These are phyloP conservation scores for Aspergillus ochraceus DNA, from an alignment of 2,329 filamentous ascomycete genomes.

Conservation along the genomic window DNA sequence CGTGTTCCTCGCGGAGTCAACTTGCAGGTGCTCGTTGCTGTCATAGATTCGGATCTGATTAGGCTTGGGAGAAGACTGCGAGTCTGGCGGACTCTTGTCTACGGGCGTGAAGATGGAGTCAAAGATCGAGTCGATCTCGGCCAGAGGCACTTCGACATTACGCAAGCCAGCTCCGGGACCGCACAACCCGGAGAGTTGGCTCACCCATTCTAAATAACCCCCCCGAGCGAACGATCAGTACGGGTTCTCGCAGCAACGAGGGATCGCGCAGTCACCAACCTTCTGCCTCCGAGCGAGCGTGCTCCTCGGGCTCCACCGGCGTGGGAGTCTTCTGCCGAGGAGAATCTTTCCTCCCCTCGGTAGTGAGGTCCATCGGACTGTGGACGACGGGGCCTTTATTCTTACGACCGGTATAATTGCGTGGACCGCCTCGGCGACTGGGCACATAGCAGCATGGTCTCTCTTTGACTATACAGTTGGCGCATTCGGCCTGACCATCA, in stretches of 20 bases:
- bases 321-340: neutral
- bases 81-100: neutral
- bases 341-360: neutral
- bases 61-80: neutral
- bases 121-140: constrained; percentile 52
- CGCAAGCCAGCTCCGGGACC: constrained; percentile 52
- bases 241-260: neutral
- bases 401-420: constrained; percentile 1
- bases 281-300: neutral
- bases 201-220: constrained; percentile 16
- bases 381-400: neutral
- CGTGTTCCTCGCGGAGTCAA: neutral
- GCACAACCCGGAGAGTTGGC: constrained; percentile 27
- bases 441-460: constrained; percentile 21
- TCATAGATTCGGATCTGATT: constrained; percentile 45
- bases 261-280: neutral
- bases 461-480: constrained; percentile 31
- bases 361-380: neutral
- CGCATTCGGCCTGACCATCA: constrained; percentile 48
- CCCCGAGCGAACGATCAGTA: neutral
- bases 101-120: constrained; percentile 33
- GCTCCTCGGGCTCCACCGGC: neutral
- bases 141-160: constrained; percentile 47
- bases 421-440: constrained; percentile 4
- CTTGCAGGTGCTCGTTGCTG: constrained; percentile 45